Evolutionary conservation across 176 grass and related monocot genomes (phyloP), one percentile per base, ranked within the genome.

Genomic region (Carex scoparia): DNA sequence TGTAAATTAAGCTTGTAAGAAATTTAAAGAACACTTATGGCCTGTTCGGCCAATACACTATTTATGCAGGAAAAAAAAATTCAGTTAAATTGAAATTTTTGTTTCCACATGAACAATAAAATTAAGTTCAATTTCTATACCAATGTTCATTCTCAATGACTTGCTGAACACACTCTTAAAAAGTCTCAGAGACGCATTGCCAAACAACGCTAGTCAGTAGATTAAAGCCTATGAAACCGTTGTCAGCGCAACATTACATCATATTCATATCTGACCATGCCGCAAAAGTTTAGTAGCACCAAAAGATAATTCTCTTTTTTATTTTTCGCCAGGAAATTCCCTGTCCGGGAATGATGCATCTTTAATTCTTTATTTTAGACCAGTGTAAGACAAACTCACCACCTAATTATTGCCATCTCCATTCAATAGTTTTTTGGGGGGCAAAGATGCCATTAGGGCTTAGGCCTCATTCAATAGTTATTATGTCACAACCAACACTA

Each of bases 401-500:
- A 81, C 79, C 79, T 81, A 81, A 81, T 81, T 40, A 9, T 81
- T 81, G 57, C 15, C 14, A 38, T 61, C 57, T 35, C 15, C 54
- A 46, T 49, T 79, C 23, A 13, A 19, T 8, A 35, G 15, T 40
- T 40, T 40, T 40, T 40, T 40, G 4, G 0, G 0, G 4, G 38
- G 4, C 38, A 40, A 40, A 40, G 38, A 40, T 40, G 38, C 38
- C 38, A 4, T 1, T 35, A 35, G 33, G 33, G 0, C 38, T 40
- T 35, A 35, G 33, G 33, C 38, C 38, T 40, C 54, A 46, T 49
- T 79, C 23, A 13, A 19, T 8, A 35, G 15, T 62, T 81, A 61
- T 62, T n/a, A 63, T 62, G 33, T 76, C 79, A 16, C 79, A 81
- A 81, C 79, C 37, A 81, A 81, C 54, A 73, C 61, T 11, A 10